Evolutionary conservation across 2,329 filamentous ascomycete genomes (phyloP), one percentile per base, ranked within the genome.

Genomic region (Aspergillus glaucus): DNA sequence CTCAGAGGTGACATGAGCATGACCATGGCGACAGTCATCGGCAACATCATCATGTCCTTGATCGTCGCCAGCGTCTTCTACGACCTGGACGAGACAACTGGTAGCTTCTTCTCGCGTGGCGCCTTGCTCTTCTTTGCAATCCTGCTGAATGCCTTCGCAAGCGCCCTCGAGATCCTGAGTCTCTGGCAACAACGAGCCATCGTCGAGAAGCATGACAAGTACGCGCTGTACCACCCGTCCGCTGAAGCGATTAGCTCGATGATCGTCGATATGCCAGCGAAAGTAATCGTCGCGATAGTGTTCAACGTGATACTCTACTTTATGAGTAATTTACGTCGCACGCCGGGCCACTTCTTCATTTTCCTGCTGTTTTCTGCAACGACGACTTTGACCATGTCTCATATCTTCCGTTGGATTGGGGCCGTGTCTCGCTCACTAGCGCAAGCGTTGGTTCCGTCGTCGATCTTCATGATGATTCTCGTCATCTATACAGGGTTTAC

Each of bases 121-220:
- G 82, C 86, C 32, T 75, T 93, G 12, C 72, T 95, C 43, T 95
- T 94, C 79, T 92, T 94, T 63, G 85, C 88, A 50, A 82, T 90
- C 62, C 75, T 95, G 48, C 81, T 93, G 74, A 94, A 92, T 66
- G 88, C 87, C 36, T 91, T 93, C 59, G 77, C 84, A 48, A 86
- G 82, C 60, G 82, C 85, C 45, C 76, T 91, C 39, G 88, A 93
- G 67, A 92, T 95, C 64, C 69, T 93, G 36, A 89, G 87, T 0
- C 79, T 95, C 3, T 96, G 92, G 67, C 80, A 87, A 8, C 90
- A 95, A 78, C 85, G 91, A 21, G 87, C 88, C 1, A 95, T 95
- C 57, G 88, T 96, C 52, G 89, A 95, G 65, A 95, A 95, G 64
- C 91, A 96, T 60, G 74, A 78, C 51, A 82, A 86, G 50, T 95